Base-by-base conservation (phyloP, 2,329 filamentous ascomycete genomes). In the Claviceps sp. region DNA sequence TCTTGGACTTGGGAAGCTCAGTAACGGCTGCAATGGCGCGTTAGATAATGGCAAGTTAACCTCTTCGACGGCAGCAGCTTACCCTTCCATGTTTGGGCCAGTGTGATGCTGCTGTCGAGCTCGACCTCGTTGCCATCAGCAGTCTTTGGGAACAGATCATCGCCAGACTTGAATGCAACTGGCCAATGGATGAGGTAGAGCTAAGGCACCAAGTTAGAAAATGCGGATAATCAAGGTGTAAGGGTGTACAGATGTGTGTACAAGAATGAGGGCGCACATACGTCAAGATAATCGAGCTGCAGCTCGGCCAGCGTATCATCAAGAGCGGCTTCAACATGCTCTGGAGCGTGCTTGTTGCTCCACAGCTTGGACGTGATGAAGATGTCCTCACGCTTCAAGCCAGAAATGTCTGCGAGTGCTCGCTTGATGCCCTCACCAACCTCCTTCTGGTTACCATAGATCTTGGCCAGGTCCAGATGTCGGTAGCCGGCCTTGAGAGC, bases 341-440 rank as follows among this genome's bases (percentile, higher is more conserved):
- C 74, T 59, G 83, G 79, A 64, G 75, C 78, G 60, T 82, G 78
- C 69, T 60, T 63, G 58, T 82, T 82, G 58, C 74, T 75, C 72
- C 71, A 75, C 34, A 86, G 74, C 73, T 87, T 87, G 57, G 80
- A 83, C 51, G 83, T 86, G 59, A 80, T 69, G 68, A 77, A 81
- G 62, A 80, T 74, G 57, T 80, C 71, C 56, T 72, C 68, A 14
- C 76, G 72, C 60, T 75, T 71, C 22, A 81, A 68, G 43, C 74
- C 76, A 13, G 73, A 70, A 53, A 77, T 67, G 48, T 73, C 70
- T 6, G 61, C 62, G 26, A 70, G 57, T 45, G 70, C 71, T 60
- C 66, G 67, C 63, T 71, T 71, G 59, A 82, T 75, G 37, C 77
- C 78, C 58, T 74, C 63, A 37, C 75, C 78, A 37, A 80, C 76